Evolutionary conservation across 73 alveolate species (phyloP), one percentile per base, ranked within the genome.

Genomic region (Paramecium sexaurelia): DNA sequence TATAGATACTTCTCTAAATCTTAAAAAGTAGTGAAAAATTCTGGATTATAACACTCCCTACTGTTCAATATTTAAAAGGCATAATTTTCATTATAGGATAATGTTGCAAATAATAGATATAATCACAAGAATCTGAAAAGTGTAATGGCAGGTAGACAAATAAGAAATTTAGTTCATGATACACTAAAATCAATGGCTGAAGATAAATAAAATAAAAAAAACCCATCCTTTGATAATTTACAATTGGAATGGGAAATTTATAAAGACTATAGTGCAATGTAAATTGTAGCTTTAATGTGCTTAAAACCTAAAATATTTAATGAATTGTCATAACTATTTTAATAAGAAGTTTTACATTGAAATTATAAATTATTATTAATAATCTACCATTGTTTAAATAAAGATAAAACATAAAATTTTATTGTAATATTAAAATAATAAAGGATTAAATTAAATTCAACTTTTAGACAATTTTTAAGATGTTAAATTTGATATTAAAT

Each of bases 11-110:
- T 78, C 22, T 32, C 43, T 15, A 41, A 78, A 78, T 78, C 90
- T 9, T 24, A 78, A 33, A 78, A 78, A 78, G 71, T 40, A 24
- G 90, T 78, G n/a, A 39, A 22, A 45, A 78, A 78, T 41, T 78
- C 68, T 13, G 90, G 90, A n/a, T 27, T 78, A 41, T 78, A 78
- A 45, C 68, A 78, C 29, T 78, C 90, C 9, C 35, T 78, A 20
- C 22, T 78, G 3, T 78, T 78, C 36, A 3, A 78, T 37, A 78
- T 78, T 7, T 9, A 78, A 45, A 78, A 43, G 20, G 90, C 90
- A n/a, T 40, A 39, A 24, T 78, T 78, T 29, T 40, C 55, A 29
- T 15, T 78, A 61, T 19, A 32, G 13, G 90, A 73, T 33, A 73
- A 45, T 41, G 69, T 2, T 24, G 55, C 55, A 32, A 71, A 71